A percentile compares a stretch with the other conserved stretches of the same genome.
phyloP scores from a whole-genome alignment of 1,139 yeast genomes.

The Geotrichum restrictum region DNA sequence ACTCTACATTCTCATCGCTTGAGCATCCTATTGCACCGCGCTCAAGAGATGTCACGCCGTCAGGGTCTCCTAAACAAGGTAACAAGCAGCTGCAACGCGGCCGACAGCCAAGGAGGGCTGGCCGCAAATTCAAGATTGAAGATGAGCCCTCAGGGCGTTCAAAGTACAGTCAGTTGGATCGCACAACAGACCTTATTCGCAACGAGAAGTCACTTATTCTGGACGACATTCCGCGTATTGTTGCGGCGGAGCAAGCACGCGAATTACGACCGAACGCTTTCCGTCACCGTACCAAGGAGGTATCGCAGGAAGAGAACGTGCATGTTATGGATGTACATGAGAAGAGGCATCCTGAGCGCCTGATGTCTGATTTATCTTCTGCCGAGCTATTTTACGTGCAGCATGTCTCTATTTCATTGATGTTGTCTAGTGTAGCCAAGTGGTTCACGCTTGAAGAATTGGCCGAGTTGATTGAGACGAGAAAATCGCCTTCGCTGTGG shows the following conservation, averaged over 20 bases:
- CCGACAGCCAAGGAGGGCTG: conserved; percentile 2
- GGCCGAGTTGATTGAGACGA: conserved; percentile 51
- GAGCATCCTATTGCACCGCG: conserved; percentile 3
- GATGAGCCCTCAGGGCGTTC: conserved; percentile 44
- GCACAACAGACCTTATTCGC: conserved; percentile 67
- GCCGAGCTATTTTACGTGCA: conserved; percentile 61
- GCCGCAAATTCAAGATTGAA: conserved; percentile 37
- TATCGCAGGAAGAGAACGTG: conserved; percentile 25
- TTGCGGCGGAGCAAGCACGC: conserved; percentile 94
- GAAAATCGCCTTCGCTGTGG: conserved; percentile 61
- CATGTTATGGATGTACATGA: conserved; percentile 25
- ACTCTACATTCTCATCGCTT: neutral
- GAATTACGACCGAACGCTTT: conserved; percentile 47
- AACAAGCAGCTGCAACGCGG: neutral
- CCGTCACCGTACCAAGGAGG: conserved; percentile 25
- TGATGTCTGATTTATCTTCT: conserved; percentile 67
- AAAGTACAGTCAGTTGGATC: conserved; percentile 36
- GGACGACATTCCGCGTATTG: conserved; percentile 95
- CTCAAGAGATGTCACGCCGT: neutral
- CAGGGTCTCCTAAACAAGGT: neutral
- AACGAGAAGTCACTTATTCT: conserved; percentile 83
- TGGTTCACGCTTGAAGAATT: conserved; percentile 52
- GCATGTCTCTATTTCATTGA: conserved; percentile 64
- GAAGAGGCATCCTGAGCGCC: conserved; percentile 31
- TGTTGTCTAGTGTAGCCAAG: conserved; percentile 42